Evolutionary conservation across 2,329 filamentous ascomycete species (phyloP).

Genomic region (Penicillium decumbens): DNA sequence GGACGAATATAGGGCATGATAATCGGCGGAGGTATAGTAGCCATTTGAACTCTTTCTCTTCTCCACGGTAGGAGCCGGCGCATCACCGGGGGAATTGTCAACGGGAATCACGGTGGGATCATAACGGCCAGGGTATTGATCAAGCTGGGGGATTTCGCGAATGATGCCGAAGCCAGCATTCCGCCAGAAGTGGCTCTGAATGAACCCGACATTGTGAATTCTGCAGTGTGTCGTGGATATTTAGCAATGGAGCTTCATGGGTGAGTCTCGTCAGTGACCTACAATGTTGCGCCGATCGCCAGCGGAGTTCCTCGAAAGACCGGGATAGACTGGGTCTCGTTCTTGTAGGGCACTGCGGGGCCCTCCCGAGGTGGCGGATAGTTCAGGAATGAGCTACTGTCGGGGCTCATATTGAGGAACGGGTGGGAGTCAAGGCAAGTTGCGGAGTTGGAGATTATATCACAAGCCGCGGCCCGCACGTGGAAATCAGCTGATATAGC

Average conservation of each 20-base stretch:
- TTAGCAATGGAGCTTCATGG: background rate
- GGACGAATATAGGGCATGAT: slow-evolving; percentile 67
- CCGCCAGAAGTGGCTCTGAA: slow-evolving; percentile 64
- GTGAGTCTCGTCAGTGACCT: slow-evolving; percentile 27
- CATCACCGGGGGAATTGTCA: slow-evolving; percentile 12
- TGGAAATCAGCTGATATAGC: slow-evolving; percentile 7
- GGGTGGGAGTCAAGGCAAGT: background rate
- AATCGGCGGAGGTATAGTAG: slow-evolving; percentile 70
- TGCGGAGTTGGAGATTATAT: slow-evolving; percentile 9
- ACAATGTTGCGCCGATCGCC: slow-evolving; percentile 59
- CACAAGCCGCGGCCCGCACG: slow-evolving; percentile 17
- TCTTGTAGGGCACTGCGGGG: slow-evolving; percentile 43
- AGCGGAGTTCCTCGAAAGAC: slow-evolving; percentile 63
- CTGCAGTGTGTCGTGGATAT: slow-evolving; percentile 29
- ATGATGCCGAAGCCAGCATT: slow-evolving; percentile 64
- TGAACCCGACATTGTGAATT: slow-evolving; percentile 54
- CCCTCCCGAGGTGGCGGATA: slow-evolving; percentile 40
- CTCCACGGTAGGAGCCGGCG: slow-evolving; percentile 29
- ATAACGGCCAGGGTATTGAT: slow-evolving; percentile 51
- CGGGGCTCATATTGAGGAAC: slow-evolving; percentile 20
- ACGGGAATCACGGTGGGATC: slow-evolving; percentile 56
- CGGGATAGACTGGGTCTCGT: slow-evolving; percentile 61
- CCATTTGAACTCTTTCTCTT: slow-evolving; percentile 36
- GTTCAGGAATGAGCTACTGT: slow-evolving; percentile 27
- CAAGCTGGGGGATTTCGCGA: slow-evolving; percentile 52